Conservation (phyloP, 805 yeast genomes). For the Candida alai region DNA sequence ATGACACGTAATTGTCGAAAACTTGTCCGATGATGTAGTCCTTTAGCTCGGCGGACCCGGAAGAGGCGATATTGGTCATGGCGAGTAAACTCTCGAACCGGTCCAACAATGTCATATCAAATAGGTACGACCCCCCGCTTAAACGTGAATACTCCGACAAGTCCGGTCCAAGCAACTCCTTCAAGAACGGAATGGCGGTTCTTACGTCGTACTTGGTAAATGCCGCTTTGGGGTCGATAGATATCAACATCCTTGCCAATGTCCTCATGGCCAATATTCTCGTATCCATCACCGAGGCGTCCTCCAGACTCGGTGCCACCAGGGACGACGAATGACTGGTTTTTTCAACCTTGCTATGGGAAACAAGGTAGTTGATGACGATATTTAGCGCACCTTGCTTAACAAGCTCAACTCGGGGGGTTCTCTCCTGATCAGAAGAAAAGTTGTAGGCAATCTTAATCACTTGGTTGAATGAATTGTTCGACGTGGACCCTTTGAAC, state of each 20-base stretch:
- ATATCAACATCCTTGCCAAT: constrained; percentile 43
- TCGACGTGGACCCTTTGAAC: constrained; percentile 11
- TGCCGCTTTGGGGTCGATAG: constrained; percentile 39
- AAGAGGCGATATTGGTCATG: constrained; percentile 61
- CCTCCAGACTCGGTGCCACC: constrained; percentile 14
- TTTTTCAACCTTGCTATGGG: constrained; percentile 23
- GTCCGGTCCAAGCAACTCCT: constrained; percentile 41
- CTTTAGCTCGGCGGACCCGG: constrained; percentile 37
- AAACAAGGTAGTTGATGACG: constrained; percentile 36
- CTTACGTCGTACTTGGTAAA: constrained; percentile 38
- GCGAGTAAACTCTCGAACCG: constrained; percentile 58
- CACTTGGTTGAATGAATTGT: constrained; percentile 18
- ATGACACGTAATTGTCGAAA: constrained; percentile 43
- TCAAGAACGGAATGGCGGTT: constrained; percentile 46
- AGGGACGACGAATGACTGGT: constrained; percentile 5
- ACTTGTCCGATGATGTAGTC: constrained; percentile 41
- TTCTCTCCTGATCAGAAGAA: constrained; percentile 21
- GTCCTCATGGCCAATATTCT: constrained; percentile 35
- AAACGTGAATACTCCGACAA: constrained; percentile 16
- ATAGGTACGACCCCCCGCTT: constrained; percentile 14
- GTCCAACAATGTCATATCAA: constrained; percentile 37
- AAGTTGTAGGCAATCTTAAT: constrained; percentile 35
- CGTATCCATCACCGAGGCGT: constrained; percentile 16
- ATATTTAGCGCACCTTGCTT: constrained; percentile 44
- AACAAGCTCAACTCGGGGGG: constrained; percentile 32